Percentiles rank a stretch among this genome's conserved stretches.
These are phyloP conservation scores for Barnettozyma californica DNA, from an alignment of 805 yeast species.

Conservation along the genomic window DNA sequence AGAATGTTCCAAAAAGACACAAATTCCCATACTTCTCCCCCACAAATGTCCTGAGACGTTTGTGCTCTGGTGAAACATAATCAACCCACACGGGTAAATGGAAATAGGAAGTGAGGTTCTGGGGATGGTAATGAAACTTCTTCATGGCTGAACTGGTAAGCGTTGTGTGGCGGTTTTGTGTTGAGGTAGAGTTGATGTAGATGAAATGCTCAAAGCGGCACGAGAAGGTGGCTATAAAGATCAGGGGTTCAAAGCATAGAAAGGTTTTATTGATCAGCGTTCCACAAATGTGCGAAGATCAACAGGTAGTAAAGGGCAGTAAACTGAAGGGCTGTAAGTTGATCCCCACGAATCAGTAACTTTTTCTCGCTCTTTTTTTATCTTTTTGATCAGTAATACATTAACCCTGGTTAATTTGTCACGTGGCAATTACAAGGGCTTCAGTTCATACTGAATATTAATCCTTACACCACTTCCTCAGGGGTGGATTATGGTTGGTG, in stretches of 20 bases:
- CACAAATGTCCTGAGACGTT: conserved; percentile 23
- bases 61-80: conserved; percentile 22
- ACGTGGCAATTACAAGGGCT: neutral
- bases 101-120: conserved; percentile 13
- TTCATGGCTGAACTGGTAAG: neutral
- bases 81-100: conserved; percentile 25
- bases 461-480: neutral
- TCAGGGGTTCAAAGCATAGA: neutral
- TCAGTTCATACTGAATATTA: neutral
- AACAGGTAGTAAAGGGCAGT: neutral
- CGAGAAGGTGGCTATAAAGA: neutral
- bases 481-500: neutral
- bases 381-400: conserved; percentile 2
- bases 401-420: neutral
- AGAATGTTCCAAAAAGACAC: conserved; percentile 33
- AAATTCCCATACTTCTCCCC: conserved; percentile 34
- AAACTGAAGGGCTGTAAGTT: too few relatives aligned
- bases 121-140: conserved; percentile 14
- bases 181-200: neutral
- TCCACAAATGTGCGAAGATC: neutral
- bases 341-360: neutral
- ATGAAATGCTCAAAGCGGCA: neutral
- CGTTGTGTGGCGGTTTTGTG: neutral
- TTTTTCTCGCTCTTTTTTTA: neutral
- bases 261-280: neutral